These are phyloP conservation scores for Paspalum notatum DNA, from an alignment of 176 grass and related monocot genomes.

Conservation along the genomic window DNA sequence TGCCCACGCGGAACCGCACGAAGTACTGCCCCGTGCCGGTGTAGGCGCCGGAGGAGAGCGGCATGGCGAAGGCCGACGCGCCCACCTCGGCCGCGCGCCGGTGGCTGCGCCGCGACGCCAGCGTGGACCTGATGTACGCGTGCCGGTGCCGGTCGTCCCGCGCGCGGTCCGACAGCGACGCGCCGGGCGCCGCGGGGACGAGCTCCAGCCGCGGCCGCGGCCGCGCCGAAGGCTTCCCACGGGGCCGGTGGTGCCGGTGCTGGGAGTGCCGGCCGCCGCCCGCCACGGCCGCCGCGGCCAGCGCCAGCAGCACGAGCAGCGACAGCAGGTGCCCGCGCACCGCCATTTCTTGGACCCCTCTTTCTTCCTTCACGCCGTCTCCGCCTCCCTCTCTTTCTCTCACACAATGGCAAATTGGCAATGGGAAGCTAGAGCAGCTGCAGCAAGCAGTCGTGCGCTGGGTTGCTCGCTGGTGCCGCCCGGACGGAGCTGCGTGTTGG, in stretches of 20 bases:
- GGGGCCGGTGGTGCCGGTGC: neutral
- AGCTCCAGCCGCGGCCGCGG: constrained; percentile 23
- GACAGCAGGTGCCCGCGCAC: neutral
- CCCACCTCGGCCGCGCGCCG: constrained; percentile 41
- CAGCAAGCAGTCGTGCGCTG: neutral
- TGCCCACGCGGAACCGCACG: constrained; percentile 85
- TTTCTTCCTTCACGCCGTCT: neutral
- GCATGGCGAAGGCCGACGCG: constrained; percentile 70
- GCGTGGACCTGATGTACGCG: constrained; percentile 39
- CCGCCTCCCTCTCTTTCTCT: neutral
- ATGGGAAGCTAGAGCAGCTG: neutral
- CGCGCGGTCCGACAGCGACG: constrained; percentile 39
- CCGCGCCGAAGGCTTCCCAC: neutral
- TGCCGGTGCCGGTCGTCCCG: constrained; percentile 37
- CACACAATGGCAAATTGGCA: neutral
- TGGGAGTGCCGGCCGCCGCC: neutral
- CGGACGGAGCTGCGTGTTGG: neutral
- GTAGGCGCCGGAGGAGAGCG: constrained; percentile 77
- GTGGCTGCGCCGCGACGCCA: neutral
- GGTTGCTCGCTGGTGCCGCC: neutral
- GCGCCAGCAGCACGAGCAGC: neutral
- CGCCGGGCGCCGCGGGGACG: constrained; percentile 4
- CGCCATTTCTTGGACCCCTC: constrained; percentile 16
- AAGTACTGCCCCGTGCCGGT: constrained; percentile 80
- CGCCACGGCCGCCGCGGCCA: neutral